These are phyloP conservation scores for sorghum (Sorghum bicolor) DNA, from an alignment of 176 grass and related monocot species.

Conservation along the genomic window DNA sequence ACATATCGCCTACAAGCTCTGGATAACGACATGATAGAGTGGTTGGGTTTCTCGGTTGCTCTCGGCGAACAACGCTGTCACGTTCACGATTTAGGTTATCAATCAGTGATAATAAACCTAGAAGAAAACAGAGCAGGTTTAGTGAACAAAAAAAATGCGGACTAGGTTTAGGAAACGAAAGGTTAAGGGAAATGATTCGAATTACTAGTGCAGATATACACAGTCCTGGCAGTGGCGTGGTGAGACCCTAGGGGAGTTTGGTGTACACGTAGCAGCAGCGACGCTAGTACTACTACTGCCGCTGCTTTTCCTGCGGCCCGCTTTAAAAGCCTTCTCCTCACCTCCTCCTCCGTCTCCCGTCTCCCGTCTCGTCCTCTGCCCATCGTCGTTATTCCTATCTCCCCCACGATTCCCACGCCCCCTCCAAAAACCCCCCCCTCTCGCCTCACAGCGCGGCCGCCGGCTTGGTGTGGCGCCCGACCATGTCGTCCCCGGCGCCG, in stretches of 20 bases:
- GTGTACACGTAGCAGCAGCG: conserved; percentile 38
- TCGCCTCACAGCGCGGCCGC: conserved; percentile 2
- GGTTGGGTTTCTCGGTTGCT: neutral
- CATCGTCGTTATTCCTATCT: conserved; percentile 36
- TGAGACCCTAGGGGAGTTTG: conserved; percentile 9
- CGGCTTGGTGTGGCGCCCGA: conserved; percentile 27
- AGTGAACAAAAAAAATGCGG: neutral
- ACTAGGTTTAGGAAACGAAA: too few species aligned
- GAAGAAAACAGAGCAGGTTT: neutral
- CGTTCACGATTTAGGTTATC: neutral
- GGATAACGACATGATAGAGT: neutral
- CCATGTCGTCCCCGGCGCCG: conserved; percentile 45
- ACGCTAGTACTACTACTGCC: neutral
- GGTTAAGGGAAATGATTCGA: too few species aligned
- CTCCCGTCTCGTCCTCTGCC: neutral
- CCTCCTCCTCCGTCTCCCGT: neutral
- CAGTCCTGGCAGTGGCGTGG: neutral
- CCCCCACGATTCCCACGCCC: conserved; percentile 51
- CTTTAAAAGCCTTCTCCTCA: conserved; percentile 56
- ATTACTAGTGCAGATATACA: too few species aligned
- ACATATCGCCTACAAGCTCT: neutral
- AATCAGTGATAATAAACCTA: neutral
- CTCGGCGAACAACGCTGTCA: neutral
- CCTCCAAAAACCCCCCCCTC: conserved; percentile 26
- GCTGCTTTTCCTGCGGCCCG: conserved; percentile 7